Conservation (phyloP, 75 land plant species). For the Selaginella tamariscina region DNA sequence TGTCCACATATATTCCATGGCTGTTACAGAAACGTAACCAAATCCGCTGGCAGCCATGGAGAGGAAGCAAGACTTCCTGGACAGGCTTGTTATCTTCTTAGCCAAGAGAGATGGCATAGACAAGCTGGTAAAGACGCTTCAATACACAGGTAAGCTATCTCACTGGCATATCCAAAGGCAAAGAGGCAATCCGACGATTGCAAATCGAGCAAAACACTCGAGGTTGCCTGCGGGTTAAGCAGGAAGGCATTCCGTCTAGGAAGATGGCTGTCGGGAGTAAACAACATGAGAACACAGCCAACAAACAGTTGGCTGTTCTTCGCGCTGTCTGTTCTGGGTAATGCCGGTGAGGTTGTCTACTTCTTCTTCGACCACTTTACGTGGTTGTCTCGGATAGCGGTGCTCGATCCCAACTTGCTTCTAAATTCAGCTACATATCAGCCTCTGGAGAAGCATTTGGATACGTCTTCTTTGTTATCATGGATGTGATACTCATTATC, state of each 20-base stretch:
- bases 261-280: slow-evolving; percentile 84
- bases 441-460: slow-evolving; percentile 87
- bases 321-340: slow-evolving; percentile 56
- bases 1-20: too few relatives aligned
- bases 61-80: slow-evolving; percentile 55
- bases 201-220: slow-evolving; percentile 62
- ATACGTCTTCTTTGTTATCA: slow-evolving; percentile 58
- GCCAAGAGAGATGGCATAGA: slow-evolving; percentile 98
- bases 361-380: slow-evolving; percentile 94
- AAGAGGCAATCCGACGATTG: slow-evolving; percentile 18
- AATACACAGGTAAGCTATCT: slow-evolving; percentile 75
- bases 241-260: slow-evolving; percentile 89
- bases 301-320: slow-evolving; percentile 35
- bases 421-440: slow-evolving; percentile 60
- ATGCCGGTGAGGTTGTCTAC: slow-evolving; percentile 92
- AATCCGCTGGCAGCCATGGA: too few relatives aligned
- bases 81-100: slow-evolving; percentile 78
- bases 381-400: slow-evolving; percentile 73
- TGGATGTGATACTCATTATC: slow-evolving; percentile 45
- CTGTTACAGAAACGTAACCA: too few relatives aligned
- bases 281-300: slow-evolving; percentile 46
- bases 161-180: slow-evolving; percentile 44
- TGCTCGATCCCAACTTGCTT: slow-evolving; percentile 55
- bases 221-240: slow-evolving; percentile 71
- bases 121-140: slow-evolving; percentile 98